Conservation (phyloP, 148 eudicot genomes). For the Cornus controversa region DNA sequence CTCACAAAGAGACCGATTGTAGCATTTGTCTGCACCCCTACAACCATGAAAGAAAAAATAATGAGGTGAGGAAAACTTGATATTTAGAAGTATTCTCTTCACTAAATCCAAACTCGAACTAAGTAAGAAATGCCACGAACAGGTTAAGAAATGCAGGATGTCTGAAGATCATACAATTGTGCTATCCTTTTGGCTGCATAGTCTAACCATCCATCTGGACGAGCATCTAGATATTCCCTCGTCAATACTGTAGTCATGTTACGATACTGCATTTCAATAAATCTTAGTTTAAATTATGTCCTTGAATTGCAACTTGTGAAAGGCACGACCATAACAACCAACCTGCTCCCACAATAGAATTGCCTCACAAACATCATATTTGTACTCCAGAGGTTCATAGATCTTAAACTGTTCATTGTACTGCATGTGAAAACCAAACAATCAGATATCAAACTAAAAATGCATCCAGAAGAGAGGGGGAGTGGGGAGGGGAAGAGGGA, state of each 20-base stretch:
- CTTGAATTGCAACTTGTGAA: neutral
- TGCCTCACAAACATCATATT: conserved; percentile 85
- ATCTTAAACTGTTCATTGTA: conserved; percentile 77
- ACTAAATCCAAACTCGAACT: neutral
- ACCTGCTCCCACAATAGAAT: conserved; percentile 98
- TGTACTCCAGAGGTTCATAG: conserved; percentile 88
- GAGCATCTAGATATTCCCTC: conserved; percentile 92
- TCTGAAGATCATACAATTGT: conserved; percentile 58
- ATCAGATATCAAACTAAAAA: conserved; percentile 1
- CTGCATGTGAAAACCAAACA: conserved; percentile 38
- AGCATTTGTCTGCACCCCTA: conserved; percentile 83
- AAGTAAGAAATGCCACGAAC: neutral
- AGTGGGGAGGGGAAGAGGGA: too few species aligned
- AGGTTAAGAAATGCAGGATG: neutral
- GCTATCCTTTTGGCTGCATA: conserved; percentile 97
- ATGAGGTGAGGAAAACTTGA: neutral
- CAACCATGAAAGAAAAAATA: conserved; percentile 1
- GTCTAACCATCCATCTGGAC: conserved; percentile 96
- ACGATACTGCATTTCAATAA: conserved; percentile 84
- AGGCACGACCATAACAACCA: neutral
- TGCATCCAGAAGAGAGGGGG: too few species aligned
- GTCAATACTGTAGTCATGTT: conserved; percentile 98
- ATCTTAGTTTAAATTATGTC: conserved; percentile 18
- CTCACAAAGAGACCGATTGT: conserved; percentile 84
- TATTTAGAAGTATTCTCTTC: neutral